Percentiles rank a stretch among this genome's conserved stretches.
These are phyloP conservation scores for Senecio squalidus DNA, from an alignment of 140 eudicot genomes.

Conservation along the genomic window DNA sequence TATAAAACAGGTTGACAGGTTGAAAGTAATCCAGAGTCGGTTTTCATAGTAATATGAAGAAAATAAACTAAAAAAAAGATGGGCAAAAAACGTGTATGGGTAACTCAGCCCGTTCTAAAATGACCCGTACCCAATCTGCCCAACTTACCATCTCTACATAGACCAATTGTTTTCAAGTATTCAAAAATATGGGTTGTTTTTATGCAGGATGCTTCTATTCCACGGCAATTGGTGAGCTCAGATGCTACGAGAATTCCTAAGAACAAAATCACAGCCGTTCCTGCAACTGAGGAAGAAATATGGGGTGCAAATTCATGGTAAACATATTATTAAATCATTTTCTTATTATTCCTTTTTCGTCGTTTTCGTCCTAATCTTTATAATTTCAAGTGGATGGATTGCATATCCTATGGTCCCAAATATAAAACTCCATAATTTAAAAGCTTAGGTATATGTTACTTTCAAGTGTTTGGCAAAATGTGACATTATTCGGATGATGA, in stretches of 20 bases:
- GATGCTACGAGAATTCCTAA: constrained; percentile 94
- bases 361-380: background rate
- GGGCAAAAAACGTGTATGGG: too few relatives aligned
- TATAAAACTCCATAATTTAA: background rate
- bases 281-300: constrained; percentile 90
- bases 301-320: constrained; percentile 99
- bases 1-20: too few relatives aligned
- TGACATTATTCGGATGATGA: constrained; percentile 24
- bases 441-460: constrained; percentile 29
- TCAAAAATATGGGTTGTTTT: background rate
- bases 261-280: constrained; percentile 91
- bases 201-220: constrained; percentile 81
- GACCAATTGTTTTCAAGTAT: too few relatives aligned
- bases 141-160: too few relatives aligned
- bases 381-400: constrained; percentile 18
- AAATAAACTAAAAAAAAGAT: too few relatives aligned
- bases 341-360: background rate
- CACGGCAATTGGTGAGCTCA: constrained; percentile 73
- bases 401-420: constrained; percentile 18
- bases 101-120: too few relatives aligned
- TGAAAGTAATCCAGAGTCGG: too few relatives aligned
- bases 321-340: background rate
- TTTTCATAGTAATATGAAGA: too few relatives aligned
- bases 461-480: constrained; percentile 5
- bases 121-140: too few relatives aligned